These are phyloP conservation scores for Mycena crocata DNA, from an alignment of 768 basidiomycete genomes.

Conservation along the genomic window DNA sequence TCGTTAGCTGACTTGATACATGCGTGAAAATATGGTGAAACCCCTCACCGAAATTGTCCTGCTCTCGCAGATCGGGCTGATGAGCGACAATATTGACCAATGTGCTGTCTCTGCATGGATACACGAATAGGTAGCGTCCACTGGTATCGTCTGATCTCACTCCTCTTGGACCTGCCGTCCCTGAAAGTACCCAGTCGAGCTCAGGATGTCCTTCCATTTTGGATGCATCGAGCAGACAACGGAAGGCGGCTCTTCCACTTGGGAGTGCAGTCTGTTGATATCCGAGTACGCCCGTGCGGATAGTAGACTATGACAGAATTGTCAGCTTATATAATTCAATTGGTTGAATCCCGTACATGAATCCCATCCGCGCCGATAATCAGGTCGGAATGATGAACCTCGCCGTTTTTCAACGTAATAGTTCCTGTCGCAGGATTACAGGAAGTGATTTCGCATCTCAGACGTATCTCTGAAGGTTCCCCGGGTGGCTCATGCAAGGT, in stretches of 20 bases:
- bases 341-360: not conserved
- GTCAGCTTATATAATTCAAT: not conserved
- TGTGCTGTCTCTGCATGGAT: slow-evolving; percentile 3
- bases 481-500: not conserved
- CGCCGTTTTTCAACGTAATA: slow-evolving; percentile 6
- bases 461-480: not conserved
- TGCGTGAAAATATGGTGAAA: not conserved
- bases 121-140: slow-evolving; percentile 6
- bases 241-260: slow-evolving; percentile 8
- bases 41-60: slow-evolving; percentile 1
- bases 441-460: not conserved
- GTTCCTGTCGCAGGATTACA: not conserved
- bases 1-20: not conserved
- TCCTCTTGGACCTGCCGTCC: not conserved
- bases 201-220: not conserved
- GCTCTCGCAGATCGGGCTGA: not conserved
- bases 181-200: not conserved
- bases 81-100: slow-evolving; percentile 14
- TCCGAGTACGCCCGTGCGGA: slow-evolving; percentile 11
- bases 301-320: not conserved
- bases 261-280: not conserved
- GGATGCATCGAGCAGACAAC: slow-evolving; percentile 10
- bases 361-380: slow-evolving; percentile 19
- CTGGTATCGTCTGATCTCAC: not conserved
- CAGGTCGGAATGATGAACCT: slow-evolving; percentile 5